Evolutionary conservation across 331 rosid genomes (phyloP).

Genomic region (Acacia pycnantha): DNA sequence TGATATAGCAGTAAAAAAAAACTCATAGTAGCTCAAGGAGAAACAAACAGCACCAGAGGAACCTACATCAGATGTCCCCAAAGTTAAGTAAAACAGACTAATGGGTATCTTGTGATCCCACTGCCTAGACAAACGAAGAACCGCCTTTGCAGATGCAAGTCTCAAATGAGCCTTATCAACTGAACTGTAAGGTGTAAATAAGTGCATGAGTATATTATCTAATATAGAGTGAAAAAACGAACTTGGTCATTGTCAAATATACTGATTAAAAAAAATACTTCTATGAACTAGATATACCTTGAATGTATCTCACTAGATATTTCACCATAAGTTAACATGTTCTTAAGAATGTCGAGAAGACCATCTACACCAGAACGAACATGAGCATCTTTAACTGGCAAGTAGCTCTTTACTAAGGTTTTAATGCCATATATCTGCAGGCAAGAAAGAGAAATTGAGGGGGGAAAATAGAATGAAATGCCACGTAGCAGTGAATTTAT

Average conservation of each 20-base stretch:
- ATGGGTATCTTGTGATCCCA: slow-evolving; percentile 93
- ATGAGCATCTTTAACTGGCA: slow-evolving; percentile 94
- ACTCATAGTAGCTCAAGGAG: slow-evolving; percentile 8
- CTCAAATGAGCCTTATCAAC: slow-evolving; percentile 89
- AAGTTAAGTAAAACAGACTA: slow-evolving; percentile 75
- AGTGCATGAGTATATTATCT: neutral
- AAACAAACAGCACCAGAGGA: neutral
- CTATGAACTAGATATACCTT: slow-evolving; percentile 52
- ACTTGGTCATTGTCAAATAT: neutral
- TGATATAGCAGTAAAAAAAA: slow-evolving; percentile 18
- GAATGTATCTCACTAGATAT: slow-evolving; percentile 77
- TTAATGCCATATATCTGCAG: slow-evolving; percentile 86
- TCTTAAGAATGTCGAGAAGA: slow-evolving; percentile 76
- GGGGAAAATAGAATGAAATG: neutral
- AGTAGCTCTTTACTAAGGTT: slow-evolving; percentile 87
- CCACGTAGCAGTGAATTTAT: slow-evolving; percentile 2
- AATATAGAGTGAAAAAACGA: neutral
- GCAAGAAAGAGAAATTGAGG: slow-evolving; percentile 7
- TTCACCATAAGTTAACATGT: slow-evolving; percentile 79
- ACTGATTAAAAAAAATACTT: neutral
- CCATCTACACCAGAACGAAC: slow-evolving; percentile 65
- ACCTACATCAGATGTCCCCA: slow-evolving; percentile 80
- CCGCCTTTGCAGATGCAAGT: slow-evolving; percentile 94
- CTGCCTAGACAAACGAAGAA: slow-evolving; percentile 79
- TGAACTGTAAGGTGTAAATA: slow-evolving; percentile 59